Base-by-base conservation (phyloP, 257 asterid species). In the Asclepias syriaca region DNA sequence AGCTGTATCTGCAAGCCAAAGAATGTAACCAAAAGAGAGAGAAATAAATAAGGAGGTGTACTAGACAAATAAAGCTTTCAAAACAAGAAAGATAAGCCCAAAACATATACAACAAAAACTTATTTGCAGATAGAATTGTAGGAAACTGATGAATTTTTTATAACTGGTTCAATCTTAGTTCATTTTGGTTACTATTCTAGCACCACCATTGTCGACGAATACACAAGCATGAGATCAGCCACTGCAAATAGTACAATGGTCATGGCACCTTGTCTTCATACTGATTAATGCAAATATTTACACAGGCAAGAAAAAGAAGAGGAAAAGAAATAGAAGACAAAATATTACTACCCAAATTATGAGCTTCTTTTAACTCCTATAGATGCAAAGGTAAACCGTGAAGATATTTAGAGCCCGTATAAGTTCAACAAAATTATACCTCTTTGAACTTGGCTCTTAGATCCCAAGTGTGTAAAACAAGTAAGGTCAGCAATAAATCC, bases 1-100 rank as follows among this genome's bases (percentile, higher is more conserved):
- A 82, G 84, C 48, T 73, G 67, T 76, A 82, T 81, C 98, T 91
- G 88, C 86, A 80, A 21, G 75, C 27, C 56, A 16, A 61, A 78
- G 73, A 4, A 60, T 9, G 53, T 65, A 48, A 65, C 37, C 9
- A 53, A 1, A 49, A 61, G n/a, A 50, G 24, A 50, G 15, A 43
- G 0, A 34, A 27, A 54, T 43, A 61, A 27, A 24, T 50, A 43
- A 65, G 50, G 27, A 7, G 40, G 57, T 43, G 40, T 50, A 24
- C 54, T 71, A 37, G 60, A 72, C 69, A 54, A 54, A 74, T 66
- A 40, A 48, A 51, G 66, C 72, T 34, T 18, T 37, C 5, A 16
- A 16, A 37, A 64, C 22, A 64, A 18, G 50, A 37, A 18, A 14
- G n/a, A 37, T 32, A 37, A 37, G 49, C 48, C 48, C 27, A 7